phyloP scores from a whole-genome alignment of 2,329 filamentous ascomycete genomes.

The Fusarium tjaetaba region DNA sequence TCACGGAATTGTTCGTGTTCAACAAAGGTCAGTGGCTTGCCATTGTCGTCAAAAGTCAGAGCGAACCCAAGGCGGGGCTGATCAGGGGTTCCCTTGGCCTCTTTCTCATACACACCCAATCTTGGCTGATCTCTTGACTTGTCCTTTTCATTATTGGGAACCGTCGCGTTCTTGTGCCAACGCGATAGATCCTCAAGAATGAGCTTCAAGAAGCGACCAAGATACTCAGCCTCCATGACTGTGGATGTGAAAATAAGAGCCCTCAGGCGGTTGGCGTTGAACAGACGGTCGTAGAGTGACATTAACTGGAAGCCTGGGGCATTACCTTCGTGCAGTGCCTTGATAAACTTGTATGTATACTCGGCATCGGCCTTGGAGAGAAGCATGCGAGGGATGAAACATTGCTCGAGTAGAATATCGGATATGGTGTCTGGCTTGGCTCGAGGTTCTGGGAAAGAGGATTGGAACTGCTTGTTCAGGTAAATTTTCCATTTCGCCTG shows the following conservation, averaged over 20 bases:
- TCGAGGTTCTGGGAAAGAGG: slow-evolving; percentile 78
- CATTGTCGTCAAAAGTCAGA: slow-evolving; percentile 71
- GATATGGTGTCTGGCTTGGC: slow-evolving; percentile 74
- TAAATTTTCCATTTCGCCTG: slow-evolving; percentile 74
- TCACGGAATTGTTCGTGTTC: slow-evolving; percentile 89
- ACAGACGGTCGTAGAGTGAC: slow-evolving; percentile 83
- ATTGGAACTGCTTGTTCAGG: slow-evolving; percentile 77
- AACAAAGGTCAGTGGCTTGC: slow-evolving; percentile 76
- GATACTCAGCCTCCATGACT: slow-evolving; percentile 87
- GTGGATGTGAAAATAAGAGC: slow-evolving; percentile 90
- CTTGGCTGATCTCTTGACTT: slow-evolving; percentile 59
- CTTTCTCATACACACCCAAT: slow-evolving; percentile 83
- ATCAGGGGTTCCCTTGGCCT: slow-evolving; percentile 66
- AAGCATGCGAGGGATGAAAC: slow-evolving; percentile 87
- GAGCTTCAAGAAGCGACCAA: slow-evolving; percentile 90
- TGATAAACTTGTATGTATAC: slow-evolving; percentile 87
- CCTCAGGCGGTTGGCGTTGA: slow-evolving; percentile 82
- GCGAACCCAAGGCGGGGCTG: slow-evolving; percentile 80
- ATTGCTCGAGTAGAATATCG: slow-evolving; percentile 85
- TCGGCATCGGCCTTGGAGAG: slow-evolving; percentile 89
- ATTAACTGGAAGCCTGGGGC: slow-evolving; percentile 88
- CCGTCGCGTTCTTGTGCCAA: slow-evolving; percentile 82
- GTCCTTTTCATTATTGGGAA: slow-evolving; percentile 54
- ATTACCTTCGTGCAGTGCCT: slow-evolving; percentile 84
- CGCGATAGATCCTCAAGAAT: slow-evolving; percentile 79